A percentile compares a stretch with the other conserved stretches of the same genome.
Conservation (phyloP, 306 rosid genomes). For the Cucurbita pepo region DNA sequence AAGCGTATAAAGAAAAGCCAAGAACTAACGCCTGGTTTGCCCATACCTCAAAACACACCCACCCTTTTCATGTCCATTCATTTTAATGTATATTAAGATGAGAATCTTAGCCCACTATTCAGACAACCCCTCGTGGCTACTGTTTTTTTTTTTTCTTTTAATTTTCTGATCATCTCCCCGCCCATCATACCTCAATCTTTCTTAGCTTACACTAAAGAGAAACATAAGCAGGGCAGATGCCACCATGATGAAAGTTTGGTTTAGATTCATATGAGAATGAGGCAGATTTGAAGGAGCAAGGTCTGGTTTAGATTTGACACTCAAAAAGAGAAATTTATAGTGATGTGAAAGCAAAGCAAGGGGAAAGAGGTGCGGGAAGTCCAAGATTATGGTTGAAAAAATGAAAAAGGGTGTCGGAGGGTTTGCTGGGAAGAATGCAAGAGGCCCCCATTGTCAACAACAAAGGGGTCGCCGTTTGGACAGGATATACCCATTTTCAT, state of each 20-base stretch:
- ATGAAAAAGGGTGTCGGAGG: background rate
- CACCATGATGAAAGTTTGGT: too few species aligned
- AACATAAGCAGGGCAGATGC: too few species aligned
- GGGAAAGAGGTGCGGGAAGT: background rate
- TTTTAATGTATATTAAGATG: background rate
- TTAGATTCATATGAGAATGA: too few species aligned
- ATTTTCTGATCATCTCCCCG: background rate
- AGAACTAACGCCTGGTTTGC: background rate
- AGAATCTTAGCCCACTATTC: background rate
- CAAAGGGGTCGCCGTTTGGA: background rate
- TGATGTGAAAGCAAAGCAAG: too few species aligned
- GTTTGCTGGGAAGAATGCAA: background rate
- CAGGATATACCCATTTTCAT: background rate
- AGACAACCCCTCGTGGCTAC: background rate
- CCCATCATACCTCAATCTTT: background rate
- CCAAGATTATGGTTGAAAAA: background rate
- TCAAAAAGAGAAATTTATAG: too few species aligned
- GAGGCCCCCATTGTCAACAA: background rate
- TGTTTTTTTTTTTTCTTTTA: background rate
- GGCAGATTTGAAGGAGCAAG: too few species aligned
- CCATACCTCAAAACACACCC: background rate
- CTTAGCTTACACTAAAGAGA: too few species aligned
- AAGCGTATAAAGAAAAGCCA: background rate
- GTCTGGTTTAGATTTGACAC: too few species aligned
- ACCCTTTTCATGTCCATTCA: background rate